Evolutionary conservation across 2,329 filamentous ascomycete species (phyloP), one percentile per base, ranked within the genome.

Genomic region (Cordyceps pruinosa): DNA sequence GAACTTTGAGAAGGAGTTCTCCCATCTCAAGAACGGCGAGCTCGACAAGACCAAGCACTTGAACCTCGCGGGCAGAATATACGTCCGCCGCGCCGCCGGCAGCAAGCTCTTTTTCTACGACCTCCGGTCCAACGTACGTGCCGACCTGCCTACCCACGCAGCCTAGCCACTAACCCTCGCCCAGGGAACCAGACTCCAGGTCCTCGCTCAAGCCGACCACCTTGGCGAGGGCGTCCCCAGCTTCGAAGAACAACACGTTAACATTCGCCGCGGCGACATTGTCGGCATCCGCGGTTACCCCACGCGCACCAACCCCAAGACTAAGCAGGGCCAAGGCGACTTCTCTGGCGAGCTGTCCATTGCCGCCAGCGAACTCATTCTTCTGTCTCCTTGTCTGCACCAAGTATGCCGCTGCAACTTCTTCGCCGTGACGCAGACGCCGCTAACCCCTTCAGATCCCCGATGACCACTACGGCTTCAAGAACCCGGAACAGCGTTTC

Each of bases 41-140:
- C 80, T 84, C 61, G 81, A 85, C 72, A 85, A 88, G 73, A 86
- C 91, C 60, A 85, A 86, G 71, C 79, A 85, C 66, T 81, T 97
- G 62, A 81, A 84, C 60, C 77, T 97, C 44, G 93, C 88, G 60
- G 90, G 88, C 45, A 84, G 94, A 69, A 90, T 99, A 72, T 96
- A 94, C 77, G 89, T 88, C 72, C 91, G 90, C 79, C 87, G 93
- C 63, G 77, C 86, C 0, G 84, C 89, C 7, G 91, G 92, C 57
- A 80, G 83, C 72, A 96, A 96, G 80, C 82, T 97, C 58, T 84
- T 89, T 68, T 97, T 97, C 78, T 97, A 96, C 76, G 91, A 96
- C 59, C 69, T 74, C 53, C 71, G 72, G 59, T 72, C 70, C 50
- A 71, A 74, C 39, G 67, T 69, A 58, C 25, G 65, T 47, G n/a